Percentiles rank a stretch among this genome's conserved stretches.
phyloP scores from a whole-genome alignment of 2,329 filamentous ascomycete species.

The Phaeophleospora eucalypticola region DNA sequence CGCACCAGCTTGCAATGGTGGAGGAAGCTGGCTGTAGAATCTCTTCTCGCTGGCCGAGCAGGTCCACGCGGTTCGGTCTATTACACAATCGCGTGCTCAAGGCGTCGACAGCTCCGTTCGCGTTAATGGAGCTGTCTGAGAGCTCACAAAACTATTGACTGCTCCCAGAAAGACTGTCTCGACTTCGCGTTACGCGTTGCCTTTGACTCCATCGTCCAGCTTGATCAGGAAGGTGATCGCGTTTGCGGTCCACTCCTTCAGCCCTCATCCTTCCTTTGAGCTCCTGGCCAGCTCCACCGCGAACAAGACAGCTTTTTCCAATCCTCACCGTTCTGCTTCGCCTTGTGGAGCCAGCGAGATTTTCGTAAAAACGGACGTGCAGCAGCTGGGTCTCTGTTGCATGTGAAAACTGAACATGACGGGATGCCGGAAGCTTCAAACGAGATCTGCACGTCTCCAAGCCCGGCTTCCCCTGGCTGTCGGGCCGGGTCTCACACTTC shows the following conservation, averaged over 20 bases:
- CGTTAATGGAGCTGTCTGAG: too few relatives aligned
- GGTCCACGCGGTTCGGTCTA: too few relatives aligned
- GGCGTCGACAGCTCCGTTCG: too few relatives aligned
- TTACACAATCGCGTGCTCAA: too few relatives aligned
- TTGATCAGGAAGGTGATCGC: background rate
- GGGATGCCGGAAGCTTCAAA: slow-evolving; percentile 5
- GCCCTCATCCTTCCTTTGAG: background rate
- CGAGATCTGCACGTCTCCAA: slow-evolving; percentile 9
- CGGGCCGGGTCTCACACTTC: slow-evolving; percentile 7
- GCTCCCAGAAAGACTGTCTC: too few relatives aligned
- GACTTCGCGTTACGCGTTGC: too few relatives aligned
- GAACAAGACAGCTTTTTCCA: background rate
- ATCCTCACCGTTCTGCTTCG: background rate
- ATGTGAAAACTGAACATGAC: background rate
- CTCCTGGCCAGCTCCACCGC: background rate
- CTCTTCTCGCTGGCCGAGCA: too few relatives aligned
- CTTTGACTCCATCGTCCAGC: too few relatives aligned
- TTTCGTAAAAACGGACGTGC: background rate
- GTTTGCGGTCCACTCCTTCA: background rate
- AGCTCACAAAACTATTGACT: too few relatives aligned
- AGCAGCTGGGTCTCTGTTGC: background rate
- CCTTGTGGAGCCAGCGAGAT: background rate
- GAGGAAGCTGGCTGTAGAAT: too few relatives aligned
- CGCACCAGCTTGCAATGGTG: too few relatives aligned
- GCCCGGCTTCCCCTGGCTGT: slow-evolving; percentile 3